Base-by-base conservation (phyloP, 805 yeast genomes). In the Saturnispora serradocipensis region DNA sequence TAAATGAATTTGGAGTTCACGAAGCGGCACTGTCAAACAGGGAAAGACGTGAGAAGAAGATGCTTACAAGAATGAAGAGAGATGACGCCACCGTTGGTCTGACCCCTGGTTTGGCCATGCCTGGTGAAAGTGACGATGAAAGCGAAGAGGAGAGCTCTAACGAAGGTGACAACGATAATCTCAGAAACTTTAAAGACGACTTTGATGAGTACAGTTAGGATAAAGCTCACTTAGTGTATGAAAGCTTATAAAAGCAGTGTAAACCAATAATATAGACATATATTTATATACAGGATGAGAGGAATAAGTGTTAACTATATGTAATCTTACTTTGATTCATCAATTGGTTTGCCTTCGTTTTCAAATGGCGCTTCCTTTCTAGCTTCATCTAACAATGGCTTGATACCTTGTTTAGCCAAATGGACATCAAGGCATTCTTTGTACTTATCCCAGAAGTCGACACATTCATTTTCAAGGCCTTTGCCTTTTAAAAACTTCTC, bases 301-400 rank as follows among this genome's bases (percentile, higher is more conserved):
- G 8, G 10, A 43, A 9, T 11, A 40, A 4, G 13, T 11, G 30
- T 25, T 13, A 16, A 16, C 11, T 5, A 43, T 8, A 45, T 25
- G 9, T 25, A 20, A 11, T 11, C 25, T 34, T 32, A 50, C 24
- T 46, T 44, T 13, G 28, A 24, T 40, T 34, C 46, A n/a, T 48
- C 54, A 13, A 53, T 35, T 11, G 71, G 68, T 16, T 68, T 66
- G 1, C 88, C 88, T 7, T 85, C 88, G 38, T 77, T 75, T 56
- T 82, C 87, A 60, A 89, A 89, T 1, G 96, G 96, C 27, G 91
- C 91, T 58, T 89, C 96, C 54, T 84, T 82, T 58, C 95, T 76
- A 0, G 96, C 96, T 56, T 88, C 90, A 57, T 88, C 95, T 50
- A 89, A 71, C 78, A 86, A 84, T 5, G 88, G 84, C 62, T 84